Evolutionary conservation across 2,329 filamentous ascomycete species (phyloP).

Genomic region (Aspergillus sp.): DNA sequence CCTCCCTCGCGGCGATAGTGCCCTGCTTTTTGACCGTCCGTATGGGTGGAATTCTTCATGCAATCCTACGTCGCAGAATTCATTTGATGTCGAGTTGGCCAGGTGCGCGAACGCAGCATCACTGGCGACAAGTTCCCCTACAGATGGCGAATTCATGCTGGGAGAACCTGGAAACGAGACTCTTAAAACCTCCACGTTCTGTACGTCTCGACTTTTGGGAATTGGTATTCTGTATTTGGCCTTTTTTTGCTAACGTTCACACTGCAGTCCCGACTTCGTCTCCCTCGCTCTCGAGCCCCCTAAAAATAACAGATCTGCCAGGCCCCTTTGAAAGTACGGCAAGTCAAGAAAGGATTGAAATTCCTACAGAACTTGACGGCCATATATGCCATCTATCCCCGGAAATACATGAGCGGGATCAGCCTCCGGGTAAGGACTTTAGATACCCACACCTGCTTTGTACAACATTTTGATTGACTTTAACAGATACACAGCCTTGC

Average conservation of each 20-base stretch:
- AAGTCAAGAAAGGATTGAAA: constrained; percentile 4
- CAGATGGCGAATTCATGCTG: constrained; percentile 2
- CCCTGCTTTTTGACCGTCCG: constrained; percentile 4
- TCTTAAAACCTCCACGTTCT: constrained; percentile 7
- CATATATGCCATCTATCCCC: not conserved
- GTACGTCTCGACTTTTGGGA: constrained; percentile 6
- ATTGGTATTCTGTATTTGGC: constrained; percentile 4
- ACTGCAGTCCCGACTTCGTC: constrained; percentile 6
- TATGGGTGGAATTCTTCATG: constrained; percentile 5
- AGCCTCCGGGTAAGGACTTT: constrained; percentile 3
- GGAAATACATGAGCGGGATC: constrained; percentile 4
- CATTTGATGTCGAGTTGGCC: constrained; percentile 7
- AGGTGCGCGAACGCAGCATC: constrained; percentile 5
- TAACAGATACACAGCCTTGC: constrained; percentile 2
- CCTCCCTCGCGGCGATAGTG: constrained; percentile 4
- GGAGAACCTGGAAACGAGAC: constrained; percentile 3
- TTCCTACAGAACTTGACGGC: not conserved
- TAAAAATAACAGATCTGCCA: constrained; percentile 3
- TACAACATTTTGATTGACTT: constrained; percentile 6
- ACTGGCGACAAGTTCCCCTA: constrained; percentile 4
- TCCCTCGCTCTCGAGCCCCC: constrained; percentile 4
- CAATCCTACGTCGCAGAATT: constrained; percentile 5
- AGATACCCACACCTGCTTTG: constrained; percentile 5
- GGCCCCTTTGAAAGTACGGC: constrained; percentile 5
- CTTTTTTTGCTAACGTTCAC: constrained; percentile 7